A percentile compares a stretch with the other conserved stretches of the same genome.
Conservation (phyloP, 768 basidiomycete genomes). For the Lactarius evosmus region DNA sequence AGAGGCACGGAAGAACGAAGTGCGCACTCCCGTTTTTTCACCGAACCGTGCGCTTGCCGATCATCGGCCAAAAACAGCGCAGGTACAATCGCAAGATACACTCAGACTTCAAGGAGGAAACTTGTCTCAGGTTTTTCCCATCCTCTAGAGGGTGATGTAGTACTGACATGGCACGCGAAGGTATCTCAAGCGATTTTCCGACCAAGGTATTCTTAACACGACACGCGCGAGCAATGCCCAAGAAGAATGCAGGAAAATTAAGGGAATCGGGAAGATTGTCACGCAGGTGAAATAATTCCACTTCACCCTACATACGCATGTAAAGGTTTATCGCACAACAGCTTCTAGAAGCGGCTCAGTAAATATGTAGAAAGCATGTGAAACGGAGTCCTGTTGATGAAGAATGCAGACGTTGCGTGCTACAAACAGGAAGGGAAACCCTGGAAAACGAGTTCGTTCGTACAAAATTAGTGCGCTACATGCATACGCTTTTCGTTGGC, state of each 20-base stretch:
- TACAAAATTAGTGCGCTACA: conserved; percentile 26
- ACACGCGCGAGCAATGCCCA: conserved; percentile 21
- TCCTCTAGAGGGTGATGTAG: background rate
- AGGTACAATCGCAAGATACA: conserved; percentile 75
- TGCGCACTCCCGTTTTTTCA: conserved; percentile 29
- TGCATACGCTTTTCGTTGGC: conserved; percentile 10
- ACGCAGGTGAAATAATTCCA: conserved; percentile 19
- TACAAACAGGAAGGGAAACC: conserved; percentile 19
- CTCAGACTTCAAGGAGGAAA: conserved; percentile 73
- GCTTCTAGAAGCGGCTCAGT: conserved; percentile 16
- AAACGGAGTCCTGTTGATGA: conserved; percentile 5
- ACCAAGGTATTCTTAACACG: conserved; percentile 26
- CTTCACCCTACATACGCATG: background rate
- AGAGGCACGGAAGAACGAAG: conserved; percentile 66
- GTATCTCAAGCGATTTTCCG: conserved; percentile 23
- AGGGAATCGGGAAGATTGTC: conserved; percentile 26
- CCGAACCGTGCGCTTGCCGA: background rate
- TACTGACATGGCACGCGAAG: conserved; percentile 12
- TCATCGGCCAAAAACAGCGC: conserved; percentile 42
- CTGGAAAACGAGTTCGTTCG: conserved; percentile 13
- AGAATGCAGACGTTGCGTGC: conserved; percentile 18
- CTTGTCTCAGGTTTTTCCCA: conserved; percentile 53
- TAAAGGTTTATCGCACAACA: conserved; percentile 8
- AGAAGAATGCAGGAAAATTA: conserved; percentile 28
- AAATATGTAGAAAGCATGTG: conserved; percentile 10